These are phyloP conservation scores for Adansonia digitata DNA, from an alignment of 345 rosid species.

Conservation along the genomic window DNA sequence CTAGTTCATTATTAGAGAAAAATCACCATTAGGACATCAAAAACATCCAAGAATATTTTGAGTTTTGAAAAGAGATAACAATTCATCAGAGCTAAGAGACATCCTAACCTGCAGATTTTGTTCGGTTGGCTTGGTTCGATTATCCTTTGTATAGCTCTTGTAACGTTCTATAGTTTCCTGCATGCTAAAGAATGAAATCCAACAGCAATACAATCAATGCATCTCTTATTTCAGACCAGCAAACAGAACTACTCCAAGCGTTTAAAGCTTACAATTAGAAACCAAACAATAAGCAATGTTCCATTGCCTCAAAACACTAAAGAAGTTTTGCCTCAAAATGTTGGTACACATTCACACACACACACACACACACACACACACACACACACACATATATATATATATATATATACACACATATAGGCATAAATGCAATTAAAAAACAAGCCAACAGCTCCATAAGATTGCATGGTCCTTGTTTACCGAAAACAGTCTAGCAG, in stretches of 20 bases:
- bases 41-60: not conserved
- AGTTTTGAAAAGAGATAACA: not conserved
- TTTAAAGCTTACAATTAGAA: not conserved
- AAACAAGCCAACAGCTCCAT: not conserved
- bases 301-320: no score
- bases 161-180: conserved; percentile 37
- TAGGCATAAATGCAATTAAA: not conserved
- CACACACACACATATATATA: no score
- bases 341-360: not conserved
- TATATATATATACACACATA: no score
- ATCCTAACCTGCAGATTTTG: conserved; percentile 28
- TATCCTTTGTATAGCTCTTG: conserved; percentile 21
- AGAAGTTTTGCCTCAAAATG: not conserved
- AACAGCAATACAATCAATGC: not conserved
- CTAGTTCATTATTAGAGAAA: not conserved
- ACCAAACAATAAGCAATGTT: not conserved
- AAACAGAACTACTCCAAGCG: not conserved
- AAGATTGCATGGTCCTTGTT: not conserved
- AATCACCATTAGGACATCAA: not conserved
- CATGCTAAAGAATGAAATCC: conserved; percentile 27
- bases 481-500: not conserved
- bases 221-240: not conserved
- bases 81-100: not conserved
- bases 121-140: conserved; percentile 18
- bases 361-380: no score